Base-by-base conservation (phyloP, 2,329 filamentous ascomycete species). In the Aspergillus ibericus region DNA sequence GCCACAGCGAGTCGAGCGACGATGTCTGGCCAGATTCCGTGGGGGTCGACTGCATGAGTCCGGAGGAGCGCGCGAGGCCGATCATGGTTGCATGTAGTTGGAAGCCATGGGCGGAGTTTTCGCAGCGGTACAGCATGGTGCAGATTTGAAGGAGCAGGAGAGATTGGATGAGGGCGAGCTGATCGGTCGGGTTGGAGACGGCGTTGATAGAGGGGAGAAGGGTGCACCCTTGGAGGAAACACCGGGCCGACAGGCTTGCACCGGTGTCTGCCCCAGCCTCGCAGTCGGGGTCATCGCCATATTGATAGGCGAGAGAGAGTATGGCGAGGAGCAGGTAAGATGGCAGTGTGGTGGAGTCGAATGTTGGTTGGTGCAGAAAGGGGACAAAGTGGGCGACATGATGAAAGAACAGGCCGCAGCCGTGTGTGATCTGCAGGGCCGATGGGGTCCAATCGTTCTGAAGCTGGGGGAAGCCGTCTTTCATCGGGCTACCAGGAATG, bases 51-150 rank as follows among this genome's bases (percentile, higher is more conserved):
- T 77, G 74, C 63, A 72, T 76, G n/a, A 78, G 54, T 1, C 74
- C 71, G 4, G 64, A 63, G 5, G 73, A 60, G 0, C 77, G 70
- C 2, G 73, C 71, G 0, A 79, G 70, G 0, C 74, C 71, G 15
- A 80, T 76, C 68, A 78, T 77, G 9, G 68, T 71, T 0, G 73
- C 70, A 53, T 80, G 78, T 66, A 77, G 74, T 27, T 74, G 72
- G 12, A 77, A 68, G 2, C 72, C 76, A 22, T 70, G 70, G 1
- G 67, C 62, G 0, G 76, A 77, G 50, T 72, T 63, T 1, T 68
- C 58, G 58, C 75, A 78, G 22, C 78, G 68, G 55, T 78, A 79
- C 69, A 79, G 74, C 69, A 78, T 78, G n/a, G 76, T 70, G 53
- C 69, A 78, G 7, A 78, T 72, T 51, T 80, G 70, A 1, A 80